Conservation (phyloP, 257 asterid genomes). For the Fraxinus quadrangulata region DNA sequence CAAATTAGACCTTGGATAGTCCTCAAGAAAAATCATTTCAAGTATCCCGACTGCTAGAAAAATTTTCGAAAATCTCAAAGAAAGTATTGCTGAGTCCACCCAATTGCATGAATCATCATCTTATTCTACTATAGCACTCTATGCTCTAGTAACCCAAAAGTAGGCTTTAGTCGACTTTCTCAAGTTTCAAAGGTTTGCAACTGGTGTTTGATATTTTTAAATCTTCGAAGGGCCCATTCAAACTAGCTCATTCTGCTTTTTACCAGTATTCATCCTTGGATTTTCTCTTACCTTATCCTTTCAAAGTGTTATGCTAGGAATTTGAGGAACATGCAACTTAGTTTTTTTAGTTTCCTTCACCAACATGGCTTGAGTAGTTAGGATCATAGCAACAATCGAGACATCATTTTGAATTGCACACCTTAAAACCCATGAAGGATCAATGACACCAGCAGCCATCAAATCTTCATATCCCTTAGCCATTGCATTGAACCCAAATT, state of each 20-base stretch:
- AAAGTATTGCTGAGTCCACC: too few relatives aligned
- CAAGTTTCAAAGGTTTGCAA: too few relatives aligned
- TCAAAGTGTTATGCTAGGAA: conserved; percentile 84
- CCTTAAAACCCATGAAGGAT: conserved; percentile 76
- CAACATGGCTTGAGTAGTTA: conserved; percentile 86
- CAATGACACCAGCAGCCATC: conserved; percentile 77
- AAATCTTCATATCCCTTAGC: conserved; percentile 74
- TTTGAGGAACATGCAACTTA: conserved; percentile 48
- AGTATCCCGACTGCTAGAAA: too few relatives aligned
- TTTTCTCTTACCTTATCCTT: conserved; percentile 12
- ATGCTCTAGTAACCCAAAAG: too few relatives aligned
- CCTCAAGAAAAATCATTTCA: too few relatives aligned
- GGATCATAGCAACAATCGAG: conserved; percentile 82
- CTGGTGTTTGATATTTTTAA: too few relatives aligned
- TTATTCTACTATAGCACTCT: too few relatives aligned
- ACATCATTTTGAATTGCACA: conserved; percentile 89
- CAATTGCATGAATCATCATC: too few relatives aligned
- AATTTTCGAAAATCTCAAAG: too few relatives aligned
- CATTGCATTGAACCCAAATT: conserved; percentile 78
- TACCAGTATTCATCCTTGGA: not conserved
- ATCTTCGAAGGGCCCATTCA: too few relatives aligned
- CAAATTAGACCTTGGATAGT: too few relatives aligned
- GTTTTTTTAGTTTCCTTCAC: conserved; percentile 62
- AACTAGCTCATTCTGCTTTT: not conserved
- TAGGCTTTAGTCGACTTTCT: too few relatives aligned